Evolutionary conservation across 495 filamentous ascomycete species (phyloP).

Genomic region (Tuber brumale): DNA sequence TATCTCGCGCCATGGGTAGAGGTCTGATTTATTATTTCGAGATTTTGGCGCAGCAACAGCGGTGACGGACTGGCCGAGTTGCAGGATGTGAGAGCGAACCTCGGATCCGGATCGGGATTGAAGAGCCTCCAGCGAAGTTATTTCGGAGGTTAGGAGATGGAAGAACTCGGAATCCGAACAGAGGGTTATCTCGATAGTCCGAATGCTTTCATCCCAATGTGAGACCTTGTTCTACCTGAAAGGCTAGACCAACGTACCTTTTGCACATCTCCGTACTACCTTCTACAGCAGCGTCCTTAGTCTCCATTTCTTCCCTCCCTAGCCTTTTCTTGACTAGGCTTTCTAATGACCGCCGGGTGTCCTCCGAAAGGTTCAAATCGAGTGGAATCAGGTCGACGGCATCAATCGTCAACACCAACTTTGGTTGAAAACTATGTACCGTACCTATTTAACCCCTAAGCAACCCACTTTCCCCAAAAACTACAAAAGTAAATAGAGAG

Average conservation of each 20-base stretch:
- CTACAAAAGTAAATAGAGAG: slow-evolving; percentile 30
- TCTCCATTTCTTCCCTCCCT: slow-evolving; percentile 27
- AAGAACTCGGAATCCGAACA: slow-evolving; percentile 65
- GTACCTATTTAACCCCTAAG: slow-evolving; percentile 34
- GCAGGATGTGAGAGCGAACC: slow-evolving; percentile 51
- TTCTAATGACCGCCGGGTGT: slow-evolving; percentile 52
- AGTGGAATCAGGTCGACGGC: slow-evolving; percentile 49
- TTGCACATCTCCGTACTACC: background rate
- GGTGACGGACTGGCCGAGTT: slow-evolving; percentile 53
- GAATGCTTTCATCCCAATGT: background rate
- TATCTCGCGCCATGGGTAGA: slow-evolving; percentile 65
- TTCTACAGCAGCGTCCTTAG: background rate
- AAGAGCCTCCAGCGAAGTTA: slow-evolving; percentile 55
- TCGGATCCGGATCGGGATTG: slow-evolving; percentile 53
- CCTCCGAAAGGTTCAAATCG: slow-evolving; percentile 51
- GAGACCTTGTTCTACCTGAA: background rate
- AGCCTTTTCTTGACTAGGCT: slow-evolving; percentile 43
- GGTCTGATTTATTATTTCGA: slow-evolving; percentile 51
- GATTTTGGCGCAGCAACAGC: slow-evolving; percentile 54
- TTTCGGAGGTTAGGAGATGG: slow-evolving; percentile 54
- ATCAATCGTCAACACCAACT: slow-evolving; percentile 54
- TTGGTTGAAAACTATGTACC: slow-evolving; percentile 49
- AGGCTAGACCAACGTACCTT: background rate
- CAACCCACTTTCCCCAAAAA: background rate
- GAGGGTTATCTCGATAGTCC: slow-evolving; percentile 57